phyloP scores from a whole-genome alignment of 805 yeast genomes.

The Wickerhamiella shivajii region DNA sequence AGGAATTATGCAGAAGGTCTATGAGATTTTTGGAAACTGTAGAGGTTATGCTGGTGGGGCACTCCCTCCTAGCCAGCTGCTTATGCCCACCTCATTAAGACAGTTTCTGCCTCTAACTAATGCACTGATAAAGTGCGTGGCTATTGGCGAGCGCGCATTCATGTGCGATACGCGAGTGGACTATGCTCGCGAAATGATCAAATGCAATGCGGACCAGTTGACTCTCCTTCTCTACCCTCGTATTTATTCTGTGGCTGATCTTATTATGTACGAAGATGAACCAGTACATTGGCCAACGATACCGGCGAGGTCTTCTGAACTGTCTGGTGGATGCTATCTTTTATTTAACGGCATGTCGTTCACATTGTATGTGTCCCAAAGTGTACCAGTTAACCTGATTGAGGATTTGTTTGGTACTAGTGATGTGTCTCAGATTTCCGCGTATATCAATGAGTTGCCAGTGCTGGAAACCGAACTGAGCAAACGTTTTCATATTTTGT shows the following conservation, averaged over 20 bases:
- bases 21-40: slow-evolving; percentile 45
- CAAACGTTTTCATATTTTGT: slow-evolving; percentile 46
- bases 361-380: slow-evolving; percentile 53
- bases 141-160: slow-evolving; percentile 38
- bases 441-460: slow-evolving; percentile 48
- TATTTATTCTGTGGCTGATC: slow-evolving; percentile 53
- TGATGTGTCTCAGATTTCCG: slow-evolving; percentile 31
- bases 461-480: slow-evolving; percentile 55
- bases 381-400: slow-evolving; percentile 50
- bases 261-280: slow-evolving; percentile 16
- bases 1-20: slow-evolving; percentile 38
- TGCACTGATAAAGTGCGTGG: slow-evolving; percentile 52
- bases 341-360: slow-evolving; percentile 52
- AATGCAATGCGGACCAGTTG: slow-evolving; percentile 41
- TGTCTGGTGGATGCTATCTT: slow-evolving; percentile 59
- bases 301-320: slow-evolving; percentile 30
- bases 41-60: slow-evolving; percentile 30
- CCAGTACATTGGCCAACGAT: slow-evolving; percentile 37
- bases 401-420: slow-evolving; percentile 57
- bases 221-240: slow-evolving; percentile 66
- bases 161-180: slow-evolving; percentile 48
- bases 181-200: slow-evolving; percentile 36
- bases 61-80: slow-evolving; percentile 42
- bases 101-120: slow-evolving; percentile 55
- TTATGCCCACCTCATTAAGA: slow-evolving; percentile 68